Evolutionary conservation across 164 flowering plant species (phyloP), one percentile per base, ranked within the genome.

Genomic region (Malania oleifera): DNA sequence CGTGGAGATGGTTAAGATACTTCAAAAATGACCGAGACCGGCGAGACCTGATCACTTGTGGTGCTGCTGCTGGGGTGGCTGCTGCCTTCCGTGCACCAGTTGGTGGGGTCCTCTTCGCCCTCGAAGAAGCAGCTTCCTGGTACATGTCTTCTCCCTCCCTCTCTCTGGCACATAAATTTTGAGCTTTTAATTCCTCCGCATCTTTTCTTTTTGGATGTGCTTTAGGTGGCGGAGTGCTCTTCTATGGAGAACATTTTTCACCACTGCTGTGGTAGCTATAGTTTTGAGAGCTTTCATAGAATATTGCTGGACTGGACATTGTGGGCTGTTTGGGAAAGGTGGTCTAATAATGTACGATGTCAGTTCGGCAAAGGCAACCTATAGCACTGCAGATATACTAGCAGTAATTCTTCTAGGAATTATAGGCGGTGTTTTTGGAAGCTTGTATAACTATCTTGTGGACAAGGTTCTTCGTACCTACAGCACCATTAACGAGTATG

Each of bases 151-250:
- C 25, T 31, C 59, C 18, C 58, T 31, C 40, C 3, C 38, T 25
- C 9, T 22, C 56, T 20, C 18, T 4, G 9, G 9, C 35, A 31
- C 35, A n/a, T n/a, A n/a, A n/a, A n/a, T n/a, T n/a, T n/a, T n/a
- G n/a, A n/a, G n/a, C n/a, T n/a, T n/a, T n/a, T n/a, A n/a, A n/a
- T n/a, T n/a, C n/a, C n/a, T n/a, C n/a, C n/a, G n/a, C n/a, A n/a
- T n/a, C 1, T 9, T 26, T 57, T 57, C 60, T 41, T 39, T 10
- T 25, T 20, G 28, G 2, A 3, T n/a, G 4, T 28, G 48, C 31
- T 58, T 41, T 49, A 70, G 76, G 76, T 73, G 74, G 77, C 43
- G 77, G 51, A 73, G 74, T 57, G 71, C 77, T 52, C 76, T 73
- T 17, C 70, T 73, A 4, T 73, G 76, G 76, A 65, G 76, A 44